Evolutionary conservation across 495 filamentous ascomycete genomes (phyloP), one percentile per base, ranked within the genome.

Genomic region (Penicillium cosmopolitanum): DNA sequence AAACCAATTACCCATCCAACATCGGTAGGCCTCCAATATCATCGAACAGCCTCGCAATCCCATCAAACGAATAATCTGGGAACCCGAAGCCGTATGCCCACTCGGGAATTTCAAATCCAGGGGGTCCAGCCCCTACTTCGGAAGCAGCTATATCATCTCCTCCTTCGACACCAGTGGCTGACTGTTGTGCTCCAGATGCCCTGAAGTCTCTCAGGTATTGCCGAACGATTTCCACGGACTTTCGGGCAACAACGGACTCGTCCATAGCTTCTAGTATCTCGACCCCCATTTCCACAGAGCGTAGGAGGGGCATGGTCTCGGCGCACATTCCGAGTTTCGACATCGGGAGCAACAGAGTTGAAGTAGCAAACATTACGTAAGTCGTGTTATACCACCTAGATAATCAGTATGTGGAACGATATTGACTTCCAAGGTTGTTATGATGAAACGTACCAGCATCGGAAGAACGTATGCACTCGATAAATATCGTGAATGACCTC

Each of bases 341-440:
- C 68, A 77, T 69, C 12, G 71, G 72, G 10, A 77, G 69, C 28
- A 79, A 74, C 12, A 78, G 69, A 0, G 70, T 75, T 9, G 74
- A 73, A n/a, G 70, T 75, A 43, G 76, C 74, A 40, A 78, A 75
- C 68, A 77, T 76, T 4, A 78, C 69, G 43, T 77, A 78, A 3
- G 76, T 78, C 50, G 73, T 76, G 55, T 78, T 78, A 51, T 78
- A 79, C 76, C 76, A 79, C 75, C 75, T 76, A 25, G 13, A 16
- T 11, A 8, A 51, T 57, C 12, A 64, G 46, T 4, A 12, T 5
- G 38, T 5, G 6, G 12, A 61, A 28, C 2, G 23, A 28, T 23
- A 33, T 23, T 36, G 16, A 33, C 36, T 21, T 21, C 19, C 19
- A 21, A 21, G 19, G 19, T 21, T 0, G 16, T 18, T 21, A 7